phyloP scores from a whole-genome alignment of 176 grass and related monocot species.

The Zizania latifolia region DNA sequence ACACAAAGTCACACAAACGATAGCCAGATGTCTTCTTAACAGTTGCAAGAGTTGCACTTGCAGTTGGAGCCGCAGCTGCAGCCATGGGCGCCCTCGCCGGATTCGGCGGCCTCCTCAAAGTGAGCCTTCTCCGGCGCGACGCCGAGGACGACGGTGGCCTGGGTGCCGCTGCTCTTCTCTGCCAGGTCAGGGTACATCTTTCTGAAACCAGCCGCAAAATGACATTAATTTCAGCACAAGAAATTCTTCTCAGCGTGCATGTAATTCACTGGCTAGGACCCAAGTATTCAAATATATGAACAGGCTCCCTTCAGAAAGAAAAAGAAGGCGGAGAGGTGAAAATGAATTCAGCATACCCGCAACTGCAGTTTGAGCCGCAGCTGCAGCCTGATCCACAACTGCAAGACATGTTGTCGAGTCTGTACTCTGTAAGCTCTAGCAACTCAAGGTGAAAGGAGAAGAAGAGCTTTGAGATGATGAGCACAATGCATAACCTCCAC shows the following conservation, averaged over 20 bases:
- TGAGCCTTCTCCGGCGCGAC: conserved; percentile 14
- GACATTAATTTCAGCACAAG: neutral
- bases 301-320: neutral
- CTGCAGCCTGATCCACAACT: conserved; percentile 34
- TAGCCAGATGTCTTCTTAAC: neutral
- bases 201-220: conserved; percentile 1
- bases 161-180: conserved; percentile 25
- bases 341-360: conserved; percentile 7
- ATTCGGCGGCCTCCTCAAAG: conserved; percentile 27
- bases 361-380: conserved; percentile 37
- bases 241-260: neutral
- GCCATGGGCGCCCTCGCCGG: conserved; percentile 16
- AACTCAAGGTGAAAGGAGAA: neutral
- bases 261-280: too few species aligned
- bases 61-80: conserved; percentile 43
- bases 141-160: conserved; percentile 31
- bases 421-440: neutral
- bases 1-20: too few species aligned
- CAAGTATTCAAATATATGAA: neutral
- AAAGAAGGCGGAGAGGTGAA: neutral
- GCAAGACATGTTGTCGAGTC: conserved; percentile 46
- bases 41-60: conserved; percentile 44
- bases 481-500: neutral
- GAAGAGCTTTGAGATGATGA: neutral
- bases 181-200: conserved; percentile 50